Evolutionary conservation across 2,329 filamentous ascomycete genomes (phyloP), one percentile per base, ranked within the genome.

Genomic region (Colletotrichum sp.): DNA sequence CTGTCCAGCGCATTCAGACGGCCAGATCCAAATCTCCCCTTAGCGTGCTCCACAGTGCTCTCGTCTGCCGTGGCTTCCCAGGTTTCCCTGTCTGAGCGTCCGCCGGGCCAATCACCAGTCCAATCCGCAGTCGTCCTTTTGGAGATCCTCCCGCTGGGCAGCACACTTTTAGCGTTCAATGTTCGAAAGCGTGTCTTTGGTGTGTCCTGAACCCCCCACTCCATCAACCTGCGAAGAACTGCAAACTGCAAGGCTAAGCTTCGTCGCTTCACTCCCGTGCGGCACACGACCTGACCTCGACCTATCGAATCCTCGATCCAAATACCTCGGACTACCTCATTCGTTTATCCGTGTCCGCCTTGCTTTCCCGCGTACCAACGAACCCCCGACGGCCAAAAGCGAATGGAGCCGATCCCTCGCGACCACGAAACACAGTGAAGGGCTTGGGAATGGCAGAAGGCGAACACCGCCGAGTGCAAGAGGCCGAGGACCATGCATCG

Each of bases 371-470:
- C 21, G 36, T 26, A 44, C 15, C 60, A 15, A 67, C 10, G 15
- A 55, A 36, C 18, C 44, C 57, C 30, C 30, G 30, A n/a, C 26
- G 52, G 8, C 36, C n/a, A 32, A 34, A 7, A 34, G 49, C 72
- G 75, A 72, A 77, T 77, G 76, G 76, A 68, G 76, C 64, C 69
- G 52, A 60, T 21, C 69, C n/a, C 7, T 62, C 15, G 36, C 30
- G 36, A 55, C 49, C 36, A 49, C 32, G 39, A 73, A 52, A 73
- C 64, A 73, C 55, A 73, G 57, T 69, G 63, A 76, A 76, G 73
- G 70, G 73, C 55, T 72, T 72, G 64, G 64, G 73, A 68, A 76
- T 76, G 73, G 60, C 73, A 36, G 73, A 68, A 64, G 69, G 59
- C 34, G 57, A 59, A 52, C 63, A 60, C n/a, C n/a, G 32, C 69